Percentiles rank a stretch among this genome's conserved stretches.
Conservation (phyloP, 169 alveolate species). For the Cryptosporidium viatorum region DNA sequence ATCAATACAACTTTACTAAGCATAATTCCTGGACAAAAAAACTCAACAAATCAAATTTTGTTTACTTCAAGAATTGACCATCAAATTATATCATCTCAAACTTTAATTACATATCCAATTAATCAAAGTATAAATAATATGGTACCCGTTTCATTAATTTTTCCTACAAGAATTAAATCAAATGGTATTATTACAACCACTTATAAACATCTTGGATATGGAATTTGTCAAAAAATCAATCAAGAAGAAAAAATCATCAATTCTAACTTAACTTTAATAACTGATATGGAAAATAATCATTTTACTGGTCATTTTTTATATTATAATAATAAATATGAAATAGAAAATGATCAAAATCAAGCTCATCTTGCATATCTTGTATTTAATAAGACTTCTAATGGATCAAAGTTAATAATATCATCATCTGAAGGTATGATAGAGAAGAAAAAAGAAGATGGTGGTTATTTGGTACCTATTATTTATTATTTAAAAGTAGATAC, state of each 20-base stretch:
- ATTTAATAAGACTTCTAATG: background rate
- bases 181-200: background rate
- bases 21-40: background rate
- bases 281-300: constrained; percentile 25
- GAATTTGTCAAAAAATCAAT: background rate
- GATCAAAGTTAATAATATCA: constrained; percentile 4
- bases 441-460: constrained; percentile 16
- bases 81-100: constrained; percentile 26
- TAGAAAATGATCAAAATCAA: background rate
- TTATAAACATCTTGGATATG: background rate
- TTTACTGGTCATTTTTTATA: constrained; percentile 51
- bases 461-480: constrained; percentile 49
- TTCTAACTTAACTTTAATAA: constrained; percentile 46
- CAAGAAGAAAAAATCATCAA: background rate
- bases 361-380: constrained; percentile 26
- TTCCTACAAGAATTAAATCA: constrained; percentile 24
- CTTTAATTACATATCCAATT: constrained; percentile 52
- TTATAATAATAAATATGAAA: constrained; percentile 14
- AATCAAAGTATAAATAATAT: background rate
- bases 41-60: background rate
- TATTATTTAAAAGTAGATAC: constrained; percentile 37
- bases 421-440: constrained; percentile 44
- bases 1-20: background rate
- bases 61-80: constrained; percentile 18
- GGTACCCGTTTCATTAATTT: constrained; percentile 28